Base-by-base conservation (phyloP, 768 basidiomycete genomes). In the Suillus bovinus region DNA sequence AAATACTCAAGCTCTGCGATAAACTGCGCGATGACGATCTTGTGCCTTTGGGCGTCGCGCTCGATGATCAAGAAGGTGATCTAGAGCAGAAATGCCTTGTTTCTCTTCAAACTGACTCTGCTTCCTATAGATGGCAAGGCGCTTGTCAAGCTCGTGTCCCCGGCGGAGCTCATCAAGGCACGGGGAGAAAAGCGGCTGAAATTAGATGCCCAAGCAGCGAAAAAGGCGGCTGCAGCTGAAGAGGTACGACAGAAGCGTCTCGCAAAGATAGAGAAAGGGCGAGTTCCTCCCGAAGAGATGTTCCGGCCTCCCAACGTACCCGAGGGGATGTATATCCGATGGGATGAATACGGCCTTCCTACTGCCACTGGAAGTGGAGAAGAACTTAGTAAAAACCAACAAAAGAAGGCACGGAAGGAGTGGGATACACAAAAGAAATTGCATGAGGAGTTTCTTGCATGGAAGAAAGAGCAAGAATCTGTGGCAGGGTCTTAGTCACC, bases 1-100 rank as follows among this genome's bases (percentile, higher is more conserved):
- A 96, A 64, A 91, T 98, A 65, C 79, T 99, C 53, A 82, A 86
- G 24, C 84, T 97, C 27, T 95, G 88, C 69, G 97, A 99, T 78
- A 87, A 86, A 66, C 82, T 99, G 63, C 86, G 97, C 17, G 96
- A 99, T 71, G 80, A 84, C 38, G 96, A 97, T 70, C 79, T 98
- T 47, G 89, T 96, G 47, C 89, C 94, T n/a, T 80, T 99, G 56
- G 97, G 97, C 9, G 93, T 99, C 7, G 95, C 95, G 9, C 79
- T 99, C 38, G 97, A 99, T 72, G 97, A 99, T 78, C 93, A 94
- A 78, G 94, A 96, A 81, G 94, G 94, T 88, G 64, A 57, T 79
- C 73, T 38, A 34, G 38, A 56, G 17, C 11, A 56, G 24, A 39
- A 29, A 20, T 56, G 38, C 55, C 55, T 56, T 27, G 17, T 39